Base-by-base conservation (phyloP, 2,329 filamentous ascomycete genomes). In the Didymella arachidicola region DNA sequence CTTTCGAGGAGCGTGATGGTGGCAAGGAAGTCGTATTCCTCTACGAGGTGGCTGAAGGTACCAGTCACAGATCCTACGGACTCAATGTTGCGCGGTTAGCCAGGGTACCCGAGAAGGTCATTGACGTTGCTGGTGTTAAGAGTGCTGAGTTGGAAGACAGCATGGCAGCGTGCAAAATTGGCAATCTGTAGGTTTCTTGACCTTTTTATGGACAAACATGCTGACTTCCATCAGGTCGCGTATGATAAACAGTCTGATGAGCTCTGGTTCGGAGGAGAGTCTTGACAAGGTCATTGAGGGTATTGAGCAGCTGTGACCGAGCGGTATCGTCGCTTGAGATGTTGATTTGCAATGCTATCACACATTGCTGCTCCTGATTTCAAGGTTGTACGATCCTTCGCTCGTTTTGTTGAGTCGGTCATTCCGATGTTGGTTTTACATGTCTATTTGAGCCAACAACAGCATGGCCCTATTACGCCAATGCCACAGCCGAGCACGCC, bases 41-140 rank as follows among this genome's bases (percentile, higher is more conserved):
- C 47, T 99, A 99, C 73, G 92, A 97, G 74, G 89, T 97, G 2
- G 90, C 87, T 1, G 91, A 95, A 64, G 95, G 95, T 11, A 91
- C 96, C 11, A 94, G 95, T 8, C 93, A 98, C 81, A 86, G 95
- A 5, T 96, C 91, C 18, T 99, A 99, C 75, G 95, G 96, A 1
- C 65, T 99, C 57, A 98, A 98, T 75, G 95, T 98, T 22, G 95
- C 95, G 14, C 83, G 91, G 44, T 79, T 99, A 52, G 95, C 95
- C 2, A 89, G 89, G 50, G 85, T 99, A 41, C 93, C 94, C 0
- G 84, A 85, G 58, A 82, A 86, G 55, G 86, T 98, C 18, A 82
- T 98, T 32, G 90, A 93, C 26, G 82, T 92, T 25, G 95, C 95
- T 2, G 87, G 86, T n/a, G 79, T 82, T 45, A 95, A 96, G 79